Evolutionary conservation across 2,329 filamentous ascomycete genomes (phyloP).

Genomic region (Diaporthe batatas): DNA sequence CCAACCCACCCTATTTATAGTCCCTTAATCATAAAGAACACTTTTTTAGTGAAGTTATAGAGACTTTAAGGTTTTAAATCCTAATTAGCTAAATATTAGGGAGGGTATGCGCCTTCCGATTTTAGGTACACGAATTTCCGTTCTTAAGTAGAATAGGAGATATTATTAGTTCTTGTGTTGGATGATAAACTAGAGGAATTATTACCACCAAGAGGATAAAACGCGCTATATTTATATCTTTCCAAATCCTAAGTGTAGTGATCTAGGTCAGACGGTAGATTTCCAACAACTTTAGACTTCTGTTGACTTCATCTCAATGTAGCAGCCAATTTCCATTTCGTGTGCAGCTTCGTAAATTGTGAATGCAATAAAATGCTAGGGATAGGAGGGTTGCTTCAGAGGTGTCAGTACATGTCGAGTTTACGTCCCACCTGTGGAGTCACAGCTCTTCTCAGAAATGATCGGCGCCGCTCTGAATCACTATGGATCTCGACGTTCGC

Average conservation of each 20-base stretch:
- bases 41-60: too few species aligned
- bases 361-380: background rate
- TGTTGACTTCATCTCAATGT: background rate
- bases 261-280: background rate
- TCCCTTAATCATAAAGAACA: too few species aligned
- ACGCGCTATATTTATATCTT: background rate
- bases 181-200: background rate
- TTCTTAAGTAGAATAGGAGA: too few species aligned
- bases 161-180: background rate
- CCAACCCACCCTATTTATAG: too few species aligned
- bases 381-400: background rate
- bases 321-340: background rate
- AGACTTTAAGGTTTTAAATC: too few species aligned
- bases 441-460: background rate
- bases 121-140: too few species aligned
- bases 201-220: too few species aligned
- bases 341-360: background rate
- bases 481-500: constrained; percentile 11
- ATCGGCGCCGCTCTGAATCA: background rate
- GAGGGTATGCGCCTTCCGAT: too few species aligned
- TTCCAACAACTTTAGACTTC: background rate
- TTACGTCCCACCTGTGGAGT: background rate
- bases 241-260: background rate
- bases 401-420: background rate
- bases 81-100: too few species aligned